These are phyloP conservation scores for Saccharomyces hybrid DNA, from an alignment of 1,139 yeast species.

Conservation along the genomic window DNA sequence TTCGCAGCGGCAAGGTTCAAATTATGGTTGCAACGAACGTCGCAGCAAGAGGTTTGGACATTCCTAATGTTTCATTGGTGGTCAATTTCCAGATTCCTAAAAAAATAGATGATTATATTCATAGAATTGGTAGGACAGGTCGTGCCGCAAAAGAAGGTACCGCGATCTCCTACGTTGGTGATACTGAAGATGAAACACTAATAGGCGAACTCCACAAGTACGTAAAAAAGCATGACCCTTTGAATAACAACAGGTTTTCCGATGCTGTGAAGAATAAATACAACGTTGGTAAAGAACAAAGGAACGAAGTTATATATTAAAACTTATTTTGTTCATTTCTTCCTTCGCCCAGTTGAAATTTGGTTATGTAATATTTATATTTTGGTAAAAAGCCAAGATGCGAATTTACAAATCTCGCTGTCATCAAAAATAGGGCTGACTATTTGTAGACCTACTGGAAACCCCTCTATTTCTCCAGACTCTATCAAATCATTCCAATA, in stretches of 20 bases:
- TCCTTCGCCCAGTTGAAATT: neutral
- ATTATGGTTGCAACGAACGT: slow-evolving; percentile 97
- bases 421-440: slow-evolving; percentile 41
- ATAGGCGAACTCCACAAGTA: slow-evolving; percentile 40
- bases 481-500: slow-evolving; percentile 29
- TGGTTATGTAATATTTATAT: neutral
- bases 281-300: slow-evolving; percentile 10
- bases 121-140: slow-evolving; percentile 93
- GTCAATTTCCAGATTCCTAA: slow-evolving; percentile 79
- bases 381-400: slow-evolving; percentile 7
- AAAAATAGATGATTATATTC: slow-evolving; percentile 75
- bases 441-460: slow-evolving; percentile 42
- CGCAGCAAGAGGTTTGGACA: slow-evolving; percentile 97
- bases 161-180: slow-evolving; percentile 62
- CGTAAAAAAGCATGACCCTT: slow-evolving; percentile 15
- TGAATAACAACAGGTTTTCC: slow-evolving; percentile 16
- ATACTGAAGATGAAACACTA: slow-evolving; percentile 47
- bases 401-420: slow-evolving; percentile 38
- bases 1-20: slow-evolving; percentile 82
- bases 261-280: slow-evolving; percentile 12
- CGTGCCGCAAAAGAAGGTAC: slow-evolving; percentile 80
- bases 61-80: slow-evolving; percentile 76
- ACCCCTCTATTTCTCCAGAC: slow-evolving; percentile 37
- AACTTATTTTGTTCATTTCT: neutral
- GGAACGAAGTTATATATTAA: slow-evolving; percentile 17